Evolutionary conservation across 2,329 filamentous ascomycete species (phyloP).

Genomic region (Alternaria sp.): DNA sequence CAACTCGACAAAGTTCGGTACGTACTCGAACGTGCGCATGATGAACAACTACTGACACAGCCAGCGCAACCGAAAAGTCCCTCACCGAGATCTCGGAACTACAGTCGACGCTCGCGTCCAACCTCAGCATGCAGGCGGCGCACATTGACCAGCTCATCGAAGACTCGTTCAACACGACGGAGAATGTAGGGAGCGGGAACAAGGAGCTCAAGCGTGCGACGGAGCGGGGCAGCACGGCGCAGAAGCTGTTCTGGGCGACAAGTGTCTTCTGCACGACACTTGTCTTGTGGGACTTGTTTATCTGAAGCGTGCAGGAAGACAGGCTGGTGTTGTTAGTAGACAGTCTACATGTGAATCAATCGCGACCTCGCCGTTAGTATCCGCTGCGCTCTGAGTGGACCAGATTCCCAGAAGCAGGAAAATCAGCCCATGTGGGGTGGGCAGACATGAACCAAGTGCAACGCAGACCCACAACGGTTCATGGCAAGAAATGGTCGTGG

Average conservation of each 20-base stretch:
- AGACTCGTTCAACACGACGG: constrained; percentile 80
- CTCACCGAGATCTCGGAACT: constrained; percentile 91
- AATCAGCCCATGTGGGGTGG: constrained; percentile 18
- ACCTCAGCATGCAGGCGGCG: constrained; percentile 83
- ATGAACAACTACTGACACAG: constrained; percentile 20
- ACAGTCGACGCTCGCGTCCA: constrained; percentile 85
- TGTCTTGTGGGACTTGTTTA: constrained; percentile 58
- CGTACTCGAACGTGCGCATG: constrained; percentile 43
- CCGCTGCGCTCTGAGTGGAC: constrained; percentile 16
- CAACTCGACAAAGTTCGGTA: constrained; percentile 94
- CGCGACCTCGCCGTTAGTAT: constrained; percentile 10
- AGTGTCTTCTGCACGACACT: constrained; percentile 55
- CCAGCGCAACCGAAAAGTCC: constrained; percentile 84
- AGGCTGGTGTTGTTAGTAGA: constrained; percentile 5
- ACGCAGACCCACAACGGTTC: constrained; percentile 23
- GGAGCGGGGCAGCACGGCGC: constrained; percentile 59
- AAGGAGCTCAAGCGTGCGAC: constrained; percentile 85
- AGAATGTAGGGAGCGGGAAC: constrained; percentile 90
- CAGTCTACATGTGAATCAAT: constrained; percentile 16
- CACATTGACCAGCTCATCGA: constrained; percentile 88
- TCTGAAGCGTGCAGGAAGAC: constrained; percentile 38
- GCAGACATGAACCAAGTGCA: constrained; percentile 8
- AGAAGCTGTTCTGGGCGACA: constrained; percentile 57
- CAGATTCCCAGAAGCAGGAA: constrained; percentile 26
- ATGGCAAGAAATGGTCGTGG: neutral